These are phyloP conservation scores for Breviolum minutum DNA, from an alignment of 73 alveolate species.

Conservation along the genomic window DNA sequence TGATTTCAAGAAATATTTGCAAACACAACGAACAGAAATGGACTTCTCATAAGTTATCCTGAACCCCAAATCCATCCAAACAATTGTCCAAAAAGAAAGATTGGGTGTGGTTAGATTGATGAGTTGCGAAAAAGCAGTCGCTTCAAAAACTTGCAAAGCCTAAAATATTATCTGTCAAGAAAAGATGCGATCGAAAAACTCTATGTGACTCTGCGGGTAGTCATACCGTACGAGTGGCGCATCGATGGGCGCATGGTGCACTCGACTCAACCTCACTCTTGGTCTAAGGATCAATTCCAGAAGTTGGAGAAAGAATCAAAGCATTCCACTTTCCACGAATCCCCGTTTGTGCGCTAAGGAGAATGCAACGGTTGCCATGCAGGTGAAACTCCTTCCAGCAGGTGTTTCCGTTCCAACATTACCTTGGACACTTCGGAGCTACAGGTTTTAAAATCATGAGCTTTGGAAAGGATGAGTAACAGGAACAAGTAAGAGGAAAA, in stretches of 20 bases:
- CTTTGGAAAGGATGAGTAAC: neutral
- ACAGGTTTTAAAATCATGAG: no score
- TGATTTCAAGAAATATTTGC: no score
- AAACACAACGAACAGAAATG: no score
- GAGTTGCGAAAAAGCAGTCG: no score
- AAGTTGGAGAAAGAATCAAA: neutral
- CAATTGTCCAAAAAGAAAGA: no score
- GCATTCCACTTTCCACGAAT: no score
- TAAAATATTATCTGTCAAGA: no score
- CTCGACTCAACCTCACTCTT: constrained; percentile 14
- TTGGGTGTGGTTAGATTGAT: no score
- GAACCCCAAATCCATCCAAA: no score
- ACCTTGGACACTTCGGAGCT: constrained; percentile 22
- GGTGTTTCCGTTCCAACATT: constrained; percentile 41
- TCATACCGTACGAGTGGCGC: neutral
- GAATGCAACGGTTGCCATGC: constrained; percentile 72
- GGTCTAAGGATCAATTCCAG: neutral
- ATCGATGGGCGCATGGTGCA: constrained; percentile 61
- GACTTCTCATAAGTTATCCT: no score
- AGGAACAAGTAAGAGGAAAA: neutral
- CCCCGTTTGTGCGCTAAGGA: neutral
- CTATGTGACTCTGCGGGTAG: neutral
- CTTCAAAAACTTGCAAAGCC: no score
- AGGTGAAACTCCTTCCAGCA: constrained; percentile 42
- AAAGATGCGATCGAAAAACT: neutral